Evolutionary conservation across 2,329 filamentous ascomycete species (phyloP).

Genomic region (Aureobasidium sp.): DNA sequence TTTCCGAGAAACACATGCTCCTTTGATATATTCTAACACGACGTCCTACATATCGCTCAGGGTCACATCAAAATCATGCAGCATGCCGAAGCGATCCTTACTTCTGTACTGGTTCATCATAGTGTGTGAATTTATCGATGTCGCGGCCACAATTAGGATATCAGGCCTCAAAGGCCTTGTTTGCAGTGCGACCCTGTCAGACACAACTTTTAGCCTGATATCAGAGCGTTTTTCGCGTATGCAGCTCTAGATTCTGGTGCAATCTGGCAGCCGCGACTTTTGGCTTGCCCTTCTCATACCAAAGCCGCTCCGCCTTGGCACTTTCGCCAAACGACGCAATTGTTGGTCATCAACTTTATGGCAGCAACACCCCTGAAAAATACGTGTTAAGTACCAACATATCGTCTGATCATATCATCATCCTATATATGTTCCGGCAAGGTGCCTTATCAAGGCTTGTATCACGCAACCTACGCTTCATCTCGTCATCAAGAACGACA

Average conservation of each 20-base stretch:
- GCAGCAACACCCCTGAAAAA: neutral
- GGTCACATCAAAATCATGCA: too few relatives aligned
- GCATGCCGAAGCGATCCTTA: too few relatives aligned
- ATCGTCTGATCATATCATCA: neutral
- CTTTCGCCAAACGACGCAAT: neutral
- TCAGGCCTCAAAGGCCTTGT: too few relatives aligned
- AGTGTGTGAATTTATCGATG: too few relatives aligned
- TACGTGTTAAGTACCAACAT: neutral
- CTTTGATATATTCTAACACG: too few relatives aligned
- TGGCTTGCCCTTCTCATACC: neutral
- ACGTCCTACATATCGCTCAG: too few relatives aligned
- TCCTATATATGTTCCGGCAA: neutral
- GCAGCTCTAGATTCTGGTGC: neutral
- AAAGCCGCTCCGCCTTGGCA: neutral
- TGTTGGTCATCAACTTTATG: neutral
- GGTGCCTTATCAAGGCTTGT: neutral
- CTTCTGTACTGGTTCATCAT: too few relatives aligned
- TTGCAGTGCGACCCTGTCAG: neutral
- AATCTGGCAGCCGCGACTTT: neutral
- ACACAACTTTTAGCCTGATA: neutral
- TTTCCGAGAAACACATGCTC: too few relatives aligned
- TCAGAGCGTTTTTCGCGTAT: neutral
- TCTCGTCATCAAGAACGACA: neutral
- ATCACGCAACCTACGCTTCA: neutral
- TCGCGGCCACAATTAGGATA: too few relatives aligned